phyloP scores from a whole-genome alignment of 179 eudicot genomes.

The Vitellaria paradoxa region DNA sequence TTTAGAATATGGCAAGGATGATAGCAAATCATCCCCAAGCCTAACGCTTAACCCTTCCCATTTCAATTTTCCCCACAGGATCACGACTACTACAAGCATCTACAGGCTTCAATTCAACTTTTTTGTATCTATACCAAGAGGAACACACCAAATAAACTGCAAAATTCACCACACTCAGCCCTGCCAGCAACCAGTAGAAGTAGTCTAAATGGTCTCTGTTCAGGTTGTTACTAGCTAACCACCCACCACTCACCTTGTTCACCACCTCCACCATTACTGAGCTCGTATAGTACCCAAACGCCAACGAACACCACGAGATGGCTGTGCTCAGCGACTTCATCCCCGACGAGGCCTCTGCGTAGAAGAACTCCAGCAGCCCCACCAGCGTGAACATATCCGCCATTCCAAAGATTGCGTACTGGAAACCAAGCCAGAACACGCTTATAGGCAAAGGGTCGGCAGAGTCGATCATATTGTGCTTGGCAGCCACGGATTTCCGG shows the following conservation, averaged over 20 bases:
- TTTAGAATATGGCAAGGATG: background rate
- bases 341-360: slow-evolving; percentile 72
- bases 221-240: slow-evolving; percentile 66
- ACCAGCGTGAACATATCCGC: slow-evolving; percentile 78
- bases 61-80: slow-evolving; percentile 18
- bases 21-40: background rate
- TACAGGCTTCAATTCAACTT: slow-evolving; percentile 19
- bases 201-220: slow-evolving; percentile 62
- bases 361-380: slow-evolving; percentile 73
- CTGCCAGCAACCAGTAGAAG: slow-evolving; percentile 65
- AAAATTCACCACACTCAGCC: slow-evolving; percentile 51
- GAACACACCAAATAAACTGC: slow-evolving; percentile 58
- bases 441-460: slow-evolving; percentile 47
- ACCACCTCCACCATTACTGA: slow-evolving; percentile 60
- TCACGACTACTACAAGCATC: slow-evolving; percentile 10
- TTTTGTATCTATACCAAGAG: slow-evolving; percentile 64
- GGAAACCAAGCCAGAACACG: slow-evolving; percentile 67
- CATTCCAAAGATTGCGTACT: slow-evolving; percentile 65
- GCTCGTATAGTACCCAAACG: slow-evolving; percentile 65
- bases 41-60: slow-evolving; percentile 13
- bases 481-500: slow-evolving; percentile 31
- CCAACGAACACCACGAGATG: slow-evolving; percentile 56
- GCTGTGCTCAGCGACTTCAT: slow-evolving; percentile 75
- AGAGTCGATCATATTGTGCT: slow-evolving; percentile 43
- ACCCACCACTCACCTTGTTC: slow-evolving; percentile 52